These are phyloP conservation scores for Trichosporon sp. DNA, from an alignment of 1,284 basidiomycete species.

Conservation along the genomic window DNA sequence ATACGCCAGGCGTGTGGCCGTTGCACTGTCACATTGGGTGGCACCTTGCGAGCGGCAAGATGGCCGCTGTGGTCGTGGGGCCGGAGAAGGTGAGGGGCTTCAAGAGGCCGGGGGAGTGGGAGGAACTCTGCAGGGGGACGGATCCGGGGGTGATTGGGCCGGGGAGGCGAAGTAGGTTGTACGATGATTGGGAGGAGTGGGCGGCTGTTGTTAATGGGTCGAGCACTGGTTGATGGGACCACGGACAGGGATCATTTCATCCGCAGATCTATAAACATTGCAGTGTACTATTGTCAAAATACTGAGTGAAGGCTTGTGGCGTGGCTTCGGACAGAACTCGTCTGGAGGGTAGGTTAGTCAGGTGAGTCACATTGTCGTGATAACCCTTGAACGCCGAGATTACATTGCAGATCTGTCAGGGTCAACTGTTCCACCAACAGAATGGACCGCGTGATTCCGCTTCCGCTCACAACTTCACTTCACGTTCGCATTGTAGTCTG, in stretches of 20 bases:
- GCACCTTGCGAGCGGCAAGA: slow-evolving; percentile 36
- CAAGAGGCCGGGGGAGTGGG: slow-evolving; percentile 12
- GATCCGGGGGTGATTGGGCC: slow-evolving; percentile 2
- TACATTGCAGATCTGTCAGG: no score
- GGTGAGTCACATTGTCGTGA: no score
- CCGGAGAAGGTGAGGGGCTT: slow-evolving; percentile 5
- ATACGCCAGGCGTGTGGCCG: slow-evolving; percentile 39
- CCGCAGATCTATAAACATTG: no score
- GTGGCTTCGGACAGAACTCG: no score
- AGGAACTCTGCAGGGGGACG: slow-evolving; percentile 15
- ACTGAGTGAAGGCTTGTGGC: no score
- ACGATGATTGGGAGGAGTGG: slow-evolving; percentile 3
- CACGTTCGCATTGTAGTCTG: no score
- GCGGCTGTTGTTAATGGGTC: neutral
- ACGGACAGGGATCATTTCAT: neutral
- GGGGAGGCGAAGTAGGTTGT: neutral
- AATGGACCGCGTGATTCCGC: no score
- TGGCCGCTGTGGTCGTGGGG: slow-evolving; percentile 21
- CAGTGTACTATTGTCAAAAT: no score
- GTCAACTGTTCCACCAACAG: no score
- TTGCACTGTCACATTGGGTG: slow-evolving; percentile 42
- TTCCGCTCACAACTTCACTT: no score
- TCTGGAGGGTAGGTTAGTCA: no score
- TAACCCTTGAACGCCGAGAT: no score
- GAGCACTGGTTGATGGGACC: neutral